These are phyloP conservation scores for Trichoderma parareesei DNA, from an alignment of 495 filamentous ascomycete species.

Conservation along the genomic window DNA sequence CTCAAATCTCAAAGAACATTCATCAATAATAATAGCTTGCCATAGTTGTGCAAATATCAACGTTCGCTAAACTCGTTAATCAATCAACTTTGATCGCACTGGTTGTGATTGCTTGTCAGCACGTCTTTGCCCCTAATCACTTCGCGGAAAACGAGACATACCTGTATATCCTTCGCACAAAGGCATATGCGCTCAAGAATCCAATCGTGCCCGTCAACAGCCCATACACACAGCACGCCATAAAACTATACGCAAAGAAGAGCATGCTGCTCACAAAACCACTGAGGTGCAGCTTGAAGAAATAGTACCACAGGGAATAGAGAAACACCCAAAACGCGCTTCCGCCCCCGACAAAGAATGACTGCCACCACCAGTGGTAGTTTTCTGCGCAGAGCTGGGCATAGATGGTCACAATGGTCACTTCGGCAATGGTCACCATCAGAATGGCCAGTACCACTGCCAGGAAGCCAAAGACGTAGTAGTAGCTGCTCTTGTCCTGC, in stretches of 20 bases:
- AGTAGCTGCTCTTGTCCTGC: constrained; percentile 91
- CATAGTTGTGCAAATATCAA: not conserved
- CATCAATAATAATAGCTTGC: not conserved
- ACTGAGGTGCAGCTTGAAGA: constrained; percentile 70
- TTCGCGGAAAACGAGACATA: constrained; percentile 31
- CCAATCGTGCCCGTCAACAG: constrained; percentile 81
- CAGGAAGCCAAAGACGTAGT: constrained; percentile 91
- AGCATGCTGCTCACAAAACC: constrained; percentile 74
- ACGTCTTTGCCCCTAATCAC: no score
- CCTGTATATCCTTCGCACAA: constrained; percentile 85
- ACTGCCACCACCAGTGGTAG: constrained; percentile 95
- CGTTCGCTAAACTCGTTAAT: not conserved
- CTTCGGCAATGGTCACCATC: constrained; percentile 74
- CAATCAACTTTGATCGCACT: constrained; percentile 1
- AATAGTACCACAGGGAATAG: constrained; percentile 85
- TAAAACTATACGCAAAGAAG: constrained; percentile 75
- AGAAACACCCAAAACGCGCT: constrained; percentile 78
- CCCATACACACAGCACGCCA: constrained; percentile 80
- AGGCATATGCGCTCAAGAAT: constrained; percentile 80
- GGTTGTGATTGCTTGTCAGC: not conserved
- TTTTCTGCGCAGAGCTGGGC: constrained; percentile 83
- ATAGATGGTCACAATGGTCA: constrained; percentile 84
- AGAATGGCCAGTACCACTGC: constrained; percentile 67
- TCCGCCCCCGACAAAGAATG: constrained; percentile 74
- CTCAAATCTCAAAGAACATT: no score